Percentiles rank a stretch among this genome's conserved stretches.
Evolutionary conservation across 1,284 basidiomycete species (phyloP).

Genomic region (Moesziomyces sp.): DNA sequence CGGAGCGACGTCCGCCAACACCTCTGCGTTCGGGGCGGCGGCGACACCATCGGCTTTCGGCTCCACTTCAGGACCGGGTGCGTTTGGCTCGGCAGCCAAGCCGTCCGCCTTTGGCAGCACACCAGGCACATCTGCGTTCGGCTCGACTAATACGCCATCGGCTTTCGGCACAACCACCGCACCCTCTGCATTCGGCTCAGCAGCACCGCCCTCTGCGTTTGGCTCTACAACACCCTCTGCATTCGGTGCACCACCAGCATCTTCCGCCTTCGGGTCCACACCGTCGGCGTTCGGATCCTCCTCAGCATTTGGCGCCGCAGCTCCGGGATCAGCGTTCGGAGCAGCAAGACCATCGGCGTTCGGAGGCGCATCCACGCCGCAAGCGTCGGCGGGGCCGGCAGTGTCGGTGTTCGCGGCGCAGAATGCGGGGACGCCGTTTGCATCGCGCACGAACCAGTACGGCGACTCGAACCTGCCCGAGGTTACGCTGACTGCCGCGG

Average conservation of each 20-base stretch:
- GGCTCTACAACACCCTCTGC: constrained; percentile 5
- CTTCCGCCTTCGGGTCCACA: constrained; percentile 15
- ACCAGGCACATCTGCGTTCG: constrained; percentile 9
- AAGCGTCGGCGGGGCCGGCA: background rate
- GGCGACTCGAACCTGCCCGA: constrained; percentile 45
- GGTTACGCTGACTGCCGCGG: constrained; percentile 30
- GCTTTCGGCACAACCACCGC: constrained; percentile 10
- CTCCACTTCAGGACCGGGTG: constrained; percentile 5
- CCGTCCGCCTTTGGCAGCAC: constrained; percentile 7
- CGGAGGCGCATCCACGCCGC: background rate
- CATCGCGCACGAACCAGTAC: constrained; percentile 15
- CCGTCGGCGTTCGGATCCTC: constrained; percentile 20
- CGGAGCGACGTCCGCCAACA: constrained; percentile 1
- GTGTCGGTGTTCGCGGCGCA: constrained; percentile 8
- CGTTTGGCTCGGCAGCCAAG: constrained; percentile 9
- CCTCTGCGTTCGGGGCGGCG: constrained; percentile 17
- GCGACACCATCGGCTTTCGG: constrained; percentile 15
- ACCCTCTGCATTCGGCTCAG: constrained; percentile 15
- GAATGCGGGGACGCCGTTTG: constrained; percentile 24
- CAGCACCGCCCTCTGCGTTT: constrained; percentile 19
- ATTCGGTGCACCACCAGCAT: constrained; percentile 6
- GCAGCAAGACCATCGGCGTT: constrained; percentile 12
- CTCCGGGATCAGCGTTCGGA: background rate
- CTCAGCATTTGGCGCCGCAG: background rate
- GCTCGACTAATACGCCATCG: background rate